Base-by-base conservation (phyloP, 2,329 filamentous ascomycete genomes). In the Podosphaera fusca region DNA sequence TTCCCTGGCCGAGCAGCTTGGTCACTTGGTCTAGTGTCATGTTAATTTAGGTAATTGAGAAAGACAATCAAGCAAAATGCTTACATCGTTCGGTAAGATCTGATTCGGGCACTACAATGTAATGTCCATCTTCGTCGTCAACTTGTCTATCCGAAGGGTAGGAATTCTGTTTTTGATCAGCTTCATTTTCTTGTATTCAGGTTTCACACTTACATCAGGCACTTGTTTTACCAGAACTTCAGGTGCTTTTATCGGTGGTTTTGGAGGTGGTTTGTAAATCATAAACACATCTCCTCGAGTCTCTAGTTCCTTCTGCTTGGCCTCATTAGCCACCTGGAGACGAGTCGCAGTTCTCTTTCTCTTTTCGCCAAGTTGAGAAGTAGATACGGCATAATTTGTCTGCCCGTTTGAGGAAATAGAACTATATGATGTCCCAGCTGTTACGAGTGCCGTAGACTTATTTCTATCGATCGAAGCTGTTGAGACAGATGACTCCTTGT, bases 71-170 rank as follows among this genome's bases (percentile, higher is more conserved):
- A 8, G 34, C 31, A 30, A 35, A 51, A 56, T 46, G 78, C 87
- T 69, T 76, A 95, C 89, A 98, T 78, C 87, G 78, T 50, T 92
- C 82, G 12, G 92, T 95, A 56, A 98, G 74, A 59, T 86, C 80
- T 9, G 85, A 84, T 63, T 95, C 87, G 35, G 89, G 85, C 1
- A 85, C 81, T 30, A 98, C 89, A 63, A 96, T 87, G 67, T 95
- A 98, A 70, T 98, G 92, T 4, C 92, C 92, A 64, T 98, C 92
- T 51, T 95, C 88, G 62, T 98, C 92, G 65, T 98, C 92, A 50
- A 92, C 84, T 67, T 94, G 92, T 63, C 82, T 75, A 62, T 80
- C 73, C 60, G 77, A 77, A 58, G 73, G 73, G 53, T 73, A 71
- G 4, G 68, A 66, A 12, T 67, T 66, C 70, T 72, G 55, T 12